Conservation (phyloP, 352 stramenopile genomes). For the Phytophthora europaea region DNA sequence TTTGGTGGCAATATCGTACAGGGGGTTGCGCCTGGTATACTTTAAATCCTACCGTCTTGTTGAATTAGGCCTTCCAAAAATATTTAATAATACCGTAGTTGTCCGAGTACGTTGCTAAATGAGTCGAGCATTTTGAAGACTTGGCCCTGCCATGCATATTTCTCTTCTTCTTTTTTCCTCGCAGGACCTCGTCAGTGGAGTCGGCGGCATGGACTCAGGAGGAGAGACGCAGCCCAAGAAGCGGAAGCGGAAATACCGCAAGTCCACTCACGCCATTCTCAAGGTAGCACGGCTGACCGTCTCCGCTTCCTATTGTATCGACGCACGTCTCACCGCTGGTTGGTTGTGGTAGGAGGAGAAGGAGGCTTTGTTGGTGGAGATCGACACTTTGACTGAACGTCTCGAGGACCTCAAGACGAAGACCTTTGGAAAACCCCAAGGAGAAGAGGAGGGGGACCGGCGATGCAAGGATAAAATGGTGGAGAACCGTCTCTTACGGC, state of each 20-base stretch:
- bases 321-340: not conserved
- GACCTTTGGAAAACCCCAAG: conserved; percentile 17
- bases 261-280: conserved; percentile 25
- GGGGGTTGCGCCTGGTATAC: too few relatives aligned
- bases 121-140: too few relatives aligned
- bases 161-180: too few relatives aligned
- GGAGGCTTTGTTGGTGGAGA: conserved; percentile 24
- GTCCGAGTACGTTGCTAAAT: too few relatives aligned
- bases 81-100: not conserved
- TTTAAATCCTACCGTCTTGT: not conserved
- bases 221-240: conserved; percentile 10
- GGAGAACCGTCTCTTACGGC: conserved; percentile 24
- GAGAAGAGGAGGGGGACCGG: conserved; percentile 21
- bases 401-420: conserved; percentile 36
- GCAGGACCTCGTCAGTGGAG: not conserved
- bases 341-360: conserved; percentile 36
- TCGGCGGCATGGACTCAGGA: not conserved
- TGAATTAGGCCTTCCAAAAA: not conserved
- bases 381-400: conserved; percentile 13
- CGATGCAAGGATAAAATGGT: conserved; percentile 25
- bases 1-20: too few relatives aligned
- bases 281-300: conserved; percentile 20
- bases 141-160: too few relatives aligned
- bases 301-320: conserved; percentile 4
- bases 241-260: conserved; percentile 35